A percentile compares a stretch with the other conserved stretches of the same genome.
Evolutionary conservation across 352 stramenopile species (phyloP).

Genomic region (Globisporangium acanthophoron): DNA sequence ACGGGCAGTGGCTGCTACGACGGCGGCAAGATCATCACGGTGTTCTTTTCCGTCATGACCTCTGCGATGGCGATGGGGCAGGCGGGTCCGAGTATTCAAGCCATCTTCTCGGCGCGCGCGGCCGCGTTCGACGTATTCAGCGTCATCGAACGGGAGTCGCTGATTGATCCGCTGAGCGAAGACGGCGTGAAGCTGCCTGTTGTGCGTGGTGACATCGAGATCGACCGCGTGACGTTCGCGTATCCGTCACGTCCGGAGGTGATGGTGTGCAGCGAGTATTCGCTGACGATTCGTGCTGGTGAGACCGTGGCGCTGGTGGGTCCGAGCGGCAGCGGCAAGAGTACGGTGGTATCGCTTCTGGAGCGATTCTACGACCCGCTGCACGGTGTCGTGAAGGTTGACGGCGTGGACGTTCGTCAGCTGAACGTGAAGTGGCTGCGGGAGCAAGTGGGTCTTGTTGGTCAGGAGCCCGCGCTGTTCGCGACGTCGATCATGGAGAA

Average conservation of each 20-base stretch:
- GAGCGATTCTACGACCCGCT: slow-evolving; percentile 23
- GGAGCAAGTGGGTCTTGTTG: slow-evolving; percentile 82
- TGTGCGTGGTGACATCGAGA: slow-evolving; percentile 40
- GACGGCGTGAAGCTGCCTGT: slow-evolving; percentile 16
- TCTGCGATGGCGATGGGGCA: slow-evolving; percentile 67
- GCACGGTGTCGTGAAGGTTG: slow-evolving; percentile 28
- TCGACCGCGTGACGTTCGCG: slow-evolving; percentile 84
- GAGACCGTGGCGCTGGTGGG: slow-evolving; percentile 34
- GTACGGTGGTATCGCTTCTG: background rate
- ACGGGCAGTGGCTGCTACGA: slow-evolving; percentile 40
- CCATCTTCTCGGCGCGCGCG: slow-evolving; percentile 44
- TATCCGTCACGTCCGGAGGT: slow-evolving; percentile 54
- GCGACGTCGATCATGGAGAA: slow-evolving; percentile 56
- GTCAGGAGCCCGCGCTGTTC: slow-evolving; percentile 59
- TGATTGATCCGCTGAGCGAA: slow-evolving; percentile 47
- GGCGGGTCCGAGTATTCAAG: slow-evolving; percentile 48
- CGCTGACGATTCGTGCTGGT: slow-evolving; percentile 48
- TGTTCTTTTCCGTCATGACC: slow-evolving; percentile 69
- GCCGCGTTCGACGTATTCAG: slow-evolving; percentile 62
- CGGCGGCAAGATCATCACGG: slow-evolving; percentile 51
- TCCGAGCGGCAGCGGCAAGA: background rate
- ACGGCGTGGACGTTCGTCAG: slow-evolving; percentile 39
- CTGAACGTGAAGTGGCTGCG: slow-evolving; percentile 83
- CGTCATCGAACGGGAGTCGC: slow-evolving; percentile 51
- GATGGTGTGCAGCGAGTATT: slow-evolving; percentile 53